Base-by-base conservation (phyloP, 805 yeast species). In the Hanseniaspora meyeri region DNA sequence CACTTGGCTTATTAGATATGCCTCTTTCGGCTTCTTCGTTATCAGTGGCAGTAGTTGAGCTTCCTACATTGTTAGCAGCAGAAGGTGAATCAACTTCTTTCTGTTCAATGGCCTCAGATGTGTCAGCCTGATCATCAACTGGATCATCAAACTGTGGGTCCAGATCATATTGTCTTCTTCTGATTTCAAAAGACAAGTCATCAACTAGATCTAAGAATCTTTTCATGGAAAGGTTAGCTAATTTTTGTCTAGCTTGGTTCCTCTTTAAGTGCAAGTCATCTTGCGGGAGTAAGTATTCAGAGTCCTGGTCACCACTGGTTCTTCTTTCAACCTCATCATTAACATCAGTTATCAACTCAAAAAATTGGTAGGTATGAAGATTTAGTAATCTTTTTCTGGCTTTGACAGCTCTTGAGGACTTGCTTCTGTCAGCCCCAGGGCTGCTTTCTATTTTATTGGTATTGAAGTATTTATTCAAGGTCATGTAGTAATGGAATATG, bases 221-320 rank as follows among this genome's bases (percentile, higher is more conserved):
- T 3, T 82, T 68, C 51, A 82, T 81, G 1, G 96, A 93, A 58
- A 93, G 77, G 50, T 86, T 81, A 5, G 96, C 84, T 62, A 93
- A 76, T 70, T 90, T 91, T 68, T 87, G 87, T 63, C 99, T 78
- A 1, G 98, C 97, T 68, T 89, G 95, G 66, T 93, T 95, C 65
- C 99, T 79, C 66, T 89, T 90, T 45, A 95, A 90, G 68, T 93
- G 98, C 70, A 87, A 88, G 19, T 77, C 75, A 7, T 78, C 74
- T 63, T 80, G 79, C 6, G 95, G 90, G 42, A 81, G 74, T 54
- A 91, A 74, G 63, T 77, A 81, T 55, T 79, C 81, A 1, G 85
- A 82, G 61, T 78, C 79, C 34, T 77, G 74, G 52, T 77, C 72
- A 40, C 77, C 74, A 61, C 74, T 79, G 43, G 78, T 77, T 60